Evolutionary conservation across 164 flowering plant species (phyloP).

Genomic region (Stephania japonica): DNA sequence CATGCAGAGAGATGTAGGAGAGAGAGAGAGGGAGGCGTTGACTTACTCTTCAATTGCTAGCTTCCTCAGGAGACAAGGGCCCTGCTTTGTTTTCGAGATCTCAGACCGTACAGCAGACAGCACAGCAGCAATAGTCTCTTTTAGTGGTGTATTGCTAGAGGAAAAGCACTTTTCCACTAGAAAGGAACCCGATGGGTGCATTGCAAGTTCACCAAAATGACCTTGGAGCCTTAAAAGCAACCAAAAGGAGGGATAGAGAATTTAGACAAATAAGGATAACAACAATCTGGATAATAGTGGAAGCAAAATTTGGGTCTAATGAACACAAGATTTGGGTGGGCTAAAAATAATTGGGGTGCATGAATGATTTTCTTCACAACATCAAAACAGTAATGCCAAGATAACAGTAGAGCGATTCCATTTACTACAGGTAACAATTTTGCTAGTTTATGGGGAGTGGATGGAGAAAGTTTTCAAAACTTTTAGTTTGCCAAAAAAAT

Average conservation of each 20-base stretch:
- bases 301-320: no score
- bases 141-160: constrained; percentile 44
- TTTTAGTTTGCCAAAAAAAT: no score
- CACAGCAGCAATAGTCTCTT: constrained; percentile 69
- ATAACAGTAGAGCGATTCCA: no score
- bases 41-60: constrained; percentile 77
- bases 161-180: constrained; percentile 76
- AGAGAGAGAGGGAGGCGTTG: neutral
- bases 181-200: constrained; percentile 69
- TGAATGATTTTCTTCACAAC: no score
- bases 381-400: no score
- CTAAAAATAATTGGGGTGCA: no score
- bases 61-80: constrained; percentile 72
- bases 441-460: no score
- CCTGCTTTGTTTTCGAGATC: constrained; percentile 81
- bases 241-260: neutral
- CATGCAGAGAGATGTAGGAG: no score
- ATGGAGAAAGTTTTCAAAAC: no score
- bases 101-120: constrained; percentile 47
- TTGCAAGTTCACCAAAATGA: constrained; percentile 78
- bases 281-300: no score
- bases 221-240: constrained; percentile 51
- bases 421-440: no score
- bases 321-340: no score
- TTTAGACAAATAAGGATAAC: neutral